Evolutionary conservation across 164 flowering plant genomes (phyloP).

Genomic region (Houttuynia cordata): DNA sequence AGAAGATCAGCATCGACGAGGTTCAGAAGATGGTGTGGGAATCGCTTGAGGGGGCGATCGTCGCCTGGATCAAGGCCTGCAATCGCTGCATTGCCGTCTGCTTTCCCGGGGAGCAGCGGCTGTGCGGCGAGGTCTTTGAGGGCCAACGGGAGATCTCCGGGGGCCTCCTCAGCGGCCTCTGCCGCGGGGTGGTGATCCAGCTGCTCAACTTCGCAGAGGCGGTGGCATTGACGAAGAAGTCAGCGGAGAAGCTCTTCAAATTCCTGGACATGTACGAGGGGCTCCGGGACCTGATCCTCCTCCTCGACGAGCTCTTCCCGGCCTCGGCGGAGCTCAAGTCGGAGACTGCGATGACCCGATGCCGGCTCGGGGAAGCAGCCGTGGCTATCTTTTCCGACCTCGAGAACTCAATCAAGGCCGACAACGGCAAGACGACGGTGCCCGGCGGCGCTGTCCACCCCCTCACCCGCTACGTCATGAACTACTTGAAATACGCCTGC

Average conservation of each 20-base stretch:
- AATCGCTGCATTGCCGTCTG: conserved; percentile 25
- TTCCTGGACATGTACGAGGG: conserved; percentile 70
- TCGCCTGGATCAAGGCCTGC: conserved; percentile 47
- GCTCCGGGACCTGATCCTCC: conserved; percentile 25
- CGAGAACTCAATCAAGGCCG: conserved; percentile 59
- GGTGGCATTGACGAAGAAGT: conserved; percentile 43
- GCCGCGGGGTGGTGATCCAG: conserved; percentile 22
- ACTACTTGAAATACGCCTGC: conserved; percentile 54
- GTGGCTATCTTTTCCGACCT: conserved; percentile 53
- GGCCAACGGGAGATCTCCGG: conserved; percentile 13
- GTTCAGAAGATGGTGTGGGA: conserved; percentile 73
- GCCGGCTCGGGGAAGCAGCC: conserved; percentile 46
- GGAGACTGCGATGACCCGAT: conserved; percentile 28
- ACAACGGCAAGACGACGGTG: conserved; percentile 50
- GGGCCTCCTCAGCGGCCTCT: conserved; percentile 26
- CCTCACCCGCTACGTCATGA: conserved; percentile 71
- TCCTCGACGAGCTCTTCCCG: conserved; percentile 12
- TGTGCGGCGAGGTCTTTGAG: conserved; percentile 37
- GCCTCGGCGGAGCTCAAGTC: conserved; percentile 26
- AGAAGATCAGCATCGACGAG: conserved; percentile 51
- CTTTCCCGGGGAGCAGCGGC: conserved; percentile 39
- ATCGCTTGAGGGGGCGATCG: conserved; percentile 43
- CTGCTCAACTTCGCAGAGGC: conserved; percentile 67
- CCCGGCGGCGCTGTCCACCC: conserved; percentile 91
- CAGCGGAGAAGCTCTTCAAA: conserved; percentile 69